These are phyloP conservation scores for Neofusicoccum parvum DNA, from an alignment of 2,329 filamentous ascomycete genomes.

Conservation along the genomic window DNA sequence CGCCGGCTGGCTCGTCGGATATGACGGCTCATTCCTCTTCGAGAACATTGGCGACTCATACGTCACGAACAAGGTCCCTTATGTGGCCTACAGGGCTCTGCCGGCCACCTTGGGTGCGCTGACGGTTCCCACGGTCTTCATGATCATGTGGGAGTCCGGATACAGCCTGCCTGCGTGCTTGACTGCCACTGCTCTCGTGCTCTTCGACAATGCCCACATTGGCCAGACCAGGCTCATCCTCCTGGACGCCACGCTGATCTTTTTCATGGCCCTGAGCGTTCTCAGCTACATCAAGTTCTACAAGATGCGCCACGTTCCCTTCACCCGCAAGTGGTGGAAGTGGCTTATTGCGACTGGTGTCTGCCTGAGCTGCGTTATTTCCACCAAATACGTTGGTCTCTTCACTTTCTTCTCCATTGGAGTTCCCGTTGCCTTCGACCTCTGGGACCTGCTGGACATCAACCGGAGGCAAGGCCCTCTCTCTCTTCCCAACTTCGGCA, in stretches of 20 bases:
- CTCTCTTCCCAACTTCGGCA: conserved; percentile 74
- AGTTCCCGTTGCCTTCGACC: conserved; percentile 87
- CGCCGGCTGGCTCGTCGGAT: conserved; percentile 96
- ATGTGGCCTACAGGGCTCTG: conserved; percentile 92
- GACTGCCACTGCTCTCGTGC: conserved; percentile 79
- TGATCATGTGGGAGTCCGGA: conserved; percentile 99
- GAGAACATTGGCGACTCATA: conserved; percentile 99
- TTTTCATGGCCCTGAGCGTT: conserved; percentile 94
- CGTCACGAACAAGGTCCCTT: conserved; percentile 94
- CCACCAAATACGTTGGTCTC: conserved; percentile 94
- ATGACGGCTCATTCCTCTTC: conserved; percentile 95
- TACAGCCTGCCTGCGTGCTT: conserved; percentile 94
- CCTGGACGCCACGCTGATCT: conserved; percentile 88
- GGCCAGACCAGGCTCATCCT: conserved; percentile 94
- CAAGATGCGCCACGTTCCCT: conserved; percentile 86
- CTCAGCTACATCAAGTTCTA: conserved; percentile 97
- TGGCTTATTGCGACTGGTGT: conserved; percentile 96
- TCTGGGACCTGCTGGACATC: conserved; percentile 92
- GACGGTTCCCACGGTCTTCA: conserved; percentile 89
- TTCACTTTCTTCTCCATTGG: conserved; percentile 98
- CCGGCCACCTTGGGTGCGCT: conserved; percentile 89
- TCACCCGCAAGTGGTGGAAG: conserved; percentile 99
- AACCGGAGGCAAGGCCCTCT: conserved; percentile 83
- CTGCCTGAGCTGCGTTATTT: conserved; percentile 94
- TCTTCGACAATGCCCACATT: conserved; percentile 97